Evolutionary conservation across 768 basidiomycete species (phyloP).

Genomic region (Auriculariales sp.): DNA sequence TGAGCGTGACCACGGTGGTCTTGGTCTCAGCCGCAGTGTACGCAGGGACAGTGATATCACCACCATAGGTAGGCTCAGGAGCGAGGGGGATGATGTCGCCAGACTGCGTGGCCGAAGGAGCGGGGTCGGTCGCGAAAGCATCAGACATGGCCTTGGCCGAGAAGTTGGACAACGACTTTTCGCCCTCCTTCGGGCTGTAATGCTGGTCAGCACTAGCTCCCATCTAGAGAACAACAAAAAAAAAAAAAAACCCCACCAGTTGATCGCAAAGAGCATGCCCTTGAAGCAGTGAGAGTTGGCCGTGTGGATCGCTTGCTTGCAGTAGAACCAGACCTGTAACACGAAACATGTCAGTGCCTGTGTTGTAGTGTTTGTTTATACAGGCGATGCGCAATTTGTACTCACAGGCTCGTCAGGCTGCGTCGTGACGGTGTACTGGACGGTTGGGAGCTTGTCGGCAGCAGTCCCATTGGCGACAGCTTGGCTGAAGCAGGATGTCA

Average conservation of each 20-base stretch:
- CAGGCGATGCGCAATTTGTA: too few relatives aligned
- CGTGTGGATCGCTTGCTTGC: slow-evolving; percentile 35
- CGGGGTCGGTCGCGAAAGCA: slow-evolving; percentile 7
- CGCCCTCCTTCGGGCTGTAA: slow-evolving; percentile 35
- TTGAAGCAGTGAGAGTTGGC: slow-evolving; percentile 41
- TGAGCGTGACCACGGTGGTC: slow-evolving; percentile 27
- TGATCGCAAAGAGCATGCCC: slow-evolving; percentile 57
- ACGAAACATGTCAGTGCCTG: not conserved
- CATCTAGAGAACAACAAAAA: too few relatives aligned
- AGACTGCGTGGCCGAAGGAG: slow-evolving; percentile 12
- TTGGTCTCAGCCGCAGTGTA: slow-evolving; percentile 26
- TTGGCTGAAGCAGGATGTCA: slow-evolving; percentile 21
- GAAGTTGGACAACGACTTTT: slow-evolving; percentile 49
- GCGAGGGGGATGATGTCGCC: slow-evolving; percentile 8
- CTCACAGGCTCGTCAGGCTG: slow-evolving; percentile 38
- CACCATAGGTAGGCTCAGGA: slow-evolving; percentile 19
- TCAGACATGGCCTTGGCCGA: slow-evolving; percentile 39
- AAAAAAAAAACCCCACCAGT: too few relatives aligned
- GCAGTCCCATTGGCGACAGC: slow-evolving; percentile 39
- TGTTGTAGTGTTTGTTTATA: too few relatives aligned
- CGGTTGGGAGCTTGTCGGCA: slow-evolving; percentile 27
- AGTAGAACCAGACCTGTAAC: slow-evolving; percentile 16
- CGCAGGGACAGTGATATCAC: slow-evolving; percentile 36
- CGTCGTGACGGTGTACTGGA: slow-evolving; percentile 19
- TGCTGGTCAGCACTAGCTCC: too few relatives aligned